Percentiles rank a stretch among this genome's conserved stretches.
Conservation (phyloP, 176 grass and related monocot species). For the maize (Zea mays) region Zm-B73-REFERENCE-NAM-5.0 NC_050100.1:223442001-223442500, state of each 20-base stretch:
- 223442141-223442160: background rate
- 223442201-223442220: background rate
- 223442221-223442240: background rate
- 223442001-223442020: slow-evolving; percentile 6
- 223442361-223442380: background rate
- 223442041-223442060: background rate
- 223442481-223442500: background rate
- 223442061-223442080: background rate
- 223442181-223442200: too few species aligned
- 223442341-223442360: background rate
- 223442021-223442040: background rate
- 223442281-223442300: background rate
- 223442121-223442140: background rate
- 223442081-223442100: background rate
- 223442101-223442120: background rate
- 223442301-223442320: too few species aligned
- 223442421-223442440: background rate
- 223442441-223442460: background rate
- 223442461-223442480: background rate
- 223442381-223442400: background rate
- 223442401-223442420: background rate
- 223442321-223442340: too few species aligned
- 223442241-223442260: background rate
- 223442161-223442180: background rate
- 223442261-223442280: background rate